Evolutionary conservation across 2,329 filamentous ascomycete species (phyloP).

Genomic region (Paracorniculantispora psalliotae): DNA sequence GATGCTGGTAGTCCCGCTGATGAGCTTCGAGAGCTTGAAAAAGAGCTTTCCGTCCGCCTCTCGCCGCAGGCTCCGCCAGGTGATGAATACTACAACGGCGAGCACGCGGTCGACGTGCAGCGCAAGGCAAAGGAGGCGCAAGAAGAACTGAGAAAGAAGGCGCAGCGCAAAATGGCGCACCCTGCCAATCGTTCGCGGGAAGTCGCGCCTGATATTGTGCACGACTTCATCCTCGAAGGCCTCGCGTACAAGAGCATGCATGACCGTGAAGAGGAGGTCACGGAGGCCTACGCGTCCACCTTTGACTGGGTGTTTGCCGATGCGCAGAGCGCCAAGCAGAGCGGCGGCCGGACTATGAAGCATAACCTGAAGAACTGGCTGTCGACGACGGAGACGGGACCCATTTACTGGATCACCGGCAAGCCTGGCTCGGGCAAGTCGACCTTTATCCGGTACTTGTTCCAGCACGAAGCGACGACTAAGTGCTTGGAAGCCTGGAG

Average conservation of each 20-base stretch:
- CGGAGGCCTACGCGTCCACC: constrained; percentile 26
- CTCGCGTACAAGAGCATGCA: constrained; percentile 29
- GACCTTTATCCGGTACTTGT: constrained; percentile 38
- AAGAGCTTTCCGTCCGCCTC: background rate
- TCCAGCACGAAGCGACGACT: constrained; percentile 19
- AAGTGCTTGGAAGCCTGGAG: constrained; percentile 23
- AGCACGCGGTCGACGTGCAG: background rate
- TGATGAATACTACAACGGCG: constrained; percentile 5
- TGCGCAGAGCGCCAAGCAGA: background rate
- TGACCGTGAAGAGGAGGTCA: constrained; percentile 27
- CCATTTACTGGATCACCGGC: constrained; percentile 34
- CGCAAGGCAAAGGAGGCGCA: background rate
- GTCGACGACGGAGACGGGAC: constrained; percentile 15
- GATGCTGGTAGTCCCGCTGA: background rate
- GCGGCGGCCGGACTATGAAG: background rate
- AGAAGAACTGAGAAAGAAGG: background rate
- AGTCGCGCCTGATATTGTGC: constrained; percentile 21
- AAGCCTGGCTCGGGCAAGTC: constrained; percentile 44
- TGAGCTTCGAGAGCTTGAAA: background rate
- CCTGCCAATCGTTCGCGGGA: constrained; percentile 1
- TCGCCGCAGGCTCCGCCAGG: background rate
- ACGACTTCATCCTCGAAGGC: constrained; percentile 28
- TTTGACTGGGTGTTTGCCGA: constrained; percentile 34
- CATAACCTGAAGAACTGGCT: constrained; percentile 26
- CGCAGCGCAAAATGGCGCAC: background rate